Conservation (phyloP, 129 eudicot genomes). For the Tagetes erecta region DNA sequence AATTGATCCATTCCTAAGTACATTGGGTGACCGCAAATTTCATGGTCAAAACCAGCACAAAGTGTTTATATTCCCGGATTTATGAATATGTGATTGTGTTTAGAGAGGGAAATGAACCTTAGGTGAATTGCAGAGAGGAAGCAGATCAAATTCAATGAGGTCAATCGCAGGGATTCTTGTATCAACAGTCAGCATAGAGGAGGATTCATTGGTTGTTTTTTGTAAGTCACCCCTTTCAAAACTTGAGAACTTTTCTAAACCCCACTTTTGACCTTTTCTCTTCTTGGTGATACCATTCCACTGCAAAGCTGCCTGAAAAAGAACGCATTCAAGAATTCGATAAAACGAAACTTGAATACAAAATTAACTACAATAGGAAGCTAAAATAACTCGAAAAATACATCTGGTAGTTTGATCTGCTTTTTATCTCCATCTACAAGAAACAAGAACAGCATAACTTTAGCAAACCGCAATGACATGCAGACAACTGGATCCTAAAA, state of each 20-base stretch:
- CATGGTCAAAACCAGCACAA: neutral
- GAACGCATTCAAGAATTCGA: constrained; percentile 6
- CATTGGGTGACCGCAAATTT: too few relatives aligned
- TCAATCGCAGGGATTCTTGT: constrained; percentile 33
- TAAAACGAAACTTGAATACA: neutral
- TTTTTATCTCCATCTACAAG: constrained; percentile 57
- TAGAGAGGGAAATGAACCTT: constrained; percentile 50
- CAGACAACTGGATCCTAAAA: constrained; percentile 4
- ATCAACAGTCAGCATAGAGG: constrained; percentile 26
- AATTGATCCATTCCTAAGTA: neutral
- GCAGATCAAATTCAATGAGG: constrained; percentile 63
- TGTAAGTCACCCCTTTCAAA: constrained; percentile 36
- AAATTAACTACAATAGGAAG: neutral
- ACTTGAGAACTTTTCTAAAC: constrained; percentile 51
- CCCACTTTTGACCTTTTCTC: constrained; percentile 94
- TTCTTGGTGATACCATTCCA: constrained; percentile 94
- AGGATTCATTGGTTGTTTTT: constrained; percentile 26
- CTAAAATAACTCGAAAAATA: constrained; percentile 22
- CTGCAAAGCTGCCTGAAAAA: constrained; percentile 51
- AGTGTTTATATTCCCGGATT: neutral
- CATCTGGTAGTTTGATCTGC: constrained; percentile 48
- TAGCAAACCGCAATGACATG: constrained; percentile 15
- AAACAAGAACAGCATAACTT: constrained; percentile 21
- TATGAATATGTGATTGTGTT: neutral
- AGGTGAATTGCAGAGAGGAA: constrained; percentile 59